Base-by-base conservation (phyloP, 345 rosid genomes). In the Gossypium mustelinum region DNA sequence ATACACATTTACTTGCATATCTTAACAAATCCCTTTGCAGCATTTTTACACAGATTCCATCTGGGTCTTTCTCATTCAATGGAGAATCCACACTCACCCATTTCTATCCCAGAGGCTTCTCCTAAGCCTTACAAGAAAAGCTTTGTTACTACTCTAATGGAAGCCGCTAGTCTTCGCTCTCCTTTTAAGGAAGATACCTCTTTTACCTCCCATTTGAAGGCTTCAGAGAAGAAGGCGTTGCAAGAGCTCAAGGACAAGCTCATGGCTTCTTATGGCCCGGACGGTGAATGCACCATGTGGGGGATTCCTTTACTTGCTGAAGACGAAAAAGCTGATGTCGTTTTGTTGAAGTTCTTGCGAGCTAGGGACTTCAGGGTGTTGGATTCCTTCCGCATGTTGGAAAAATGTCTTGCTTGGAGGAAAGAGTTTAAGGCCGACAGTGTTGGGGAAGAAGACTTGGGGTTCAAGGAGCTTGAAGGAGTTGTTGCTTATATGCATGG, bases 401-500 rank as follows among this genome's bases (percentile, higher is more conserved):
- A 85, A 18, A 90, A 89, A 75, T 95, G 98, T 81, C 51, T 95
- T 81, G 73, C 73, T 20, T 95, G 99, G 99, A 81, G 99, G 67
- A 83, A 80, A 18, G 96, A 90, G 81, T 91, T 93, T 13, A 85
- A 88, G 4, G 91, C 98, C 1, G 98, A 93, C 78, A 58, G 39
- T 50, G 73, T 95, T 11, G 84, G 77, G 0, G 97, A 93, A 13
- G 98, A 93, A 79, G 99, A 95, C 12, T 79, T 91, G 67, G 94
- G 90, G 48, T 95, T 95, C 74, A 89, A 95, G 65, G 98, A 95
- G 63, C 90, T 95, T n/a, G 98, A 95, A 78, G 97, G 91, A 2
- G 80, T 80, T 9, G 99, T 95, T 10, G 98, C 98, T 55, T 93
- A 89, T 72, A 95, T 95, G 99, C 86, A 87, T 50, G 98, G 97